Conservation (phyloP, 192 early-diverging fungal species). For the Haplosporangium gracile region DNA sequence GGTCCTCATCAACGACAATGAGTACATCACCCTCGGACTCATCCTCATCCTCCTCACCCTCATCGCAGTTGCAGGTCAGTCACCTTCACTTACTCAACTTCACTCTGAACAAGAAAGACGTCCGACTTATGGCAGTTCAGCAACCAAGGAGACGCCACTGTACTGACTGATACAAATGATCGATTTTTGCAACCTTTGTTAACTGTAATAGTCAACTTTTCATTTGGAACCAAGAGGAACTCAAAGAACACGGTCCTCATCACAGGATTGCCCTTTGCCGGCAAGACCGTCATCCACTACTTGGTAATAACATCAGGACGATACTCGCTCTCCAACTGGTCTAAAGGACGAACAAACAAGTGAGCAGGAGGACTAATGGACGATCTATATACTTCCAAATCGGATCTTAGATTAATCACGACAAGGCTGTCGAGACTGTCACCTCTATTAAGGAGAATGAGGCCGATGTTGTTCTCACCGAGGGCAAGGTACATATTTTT, state of each 20-base stretch:
- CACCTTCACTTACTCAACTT: background rate
- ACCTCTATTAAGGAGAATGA: conserved; percentile 84
- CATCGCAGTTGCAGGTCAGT: conserved; percentile 26
- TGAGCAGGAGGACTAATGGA: background rate
- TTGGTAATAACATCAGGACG: conserved; percentile 8
- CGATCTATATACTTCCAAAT: background rate
- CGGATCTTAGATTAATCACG: conserved; percentile 63
- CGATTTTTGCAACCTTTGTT: too few relatives aligned
- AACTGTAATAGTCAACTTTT: conserved; percentile 22
- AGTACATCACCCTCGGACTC: conserved; percentile 27
- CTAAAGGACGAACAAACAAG: background rate
- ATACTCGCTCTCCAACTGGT: background rate
- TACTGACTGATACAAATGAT: too few relatives aligned
- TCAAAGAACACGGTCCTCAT: conserved; percentile 51
- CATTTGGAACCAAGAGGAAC: conserved; percentile 32
- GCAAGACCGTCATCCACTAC: conserved; percentile 50
- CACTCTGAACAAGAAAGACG: background rate
- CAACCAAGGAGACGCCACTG: background rate
- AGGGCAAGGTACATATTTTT: conserved; percentile 51
- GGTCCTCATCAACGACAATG: conserved; percentile 42
- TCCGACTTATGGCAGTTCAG: background rate
- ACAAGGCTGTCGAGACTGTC: conserved; percentile 62
- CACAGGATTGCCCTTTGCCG: conserved; percentile 52
- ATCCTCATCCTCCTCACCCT: conserved; percentile 19
- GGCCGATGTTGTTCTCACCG: conserved; percentile 59